A percentile compares a stretch with the other conserved stretches of the same genome.
These are phyloP conservation scores for Tolypocladium album DNA, from an alignment of 2,329 filamentous ascomycete species.

Conservation along the genomic window DNA sequence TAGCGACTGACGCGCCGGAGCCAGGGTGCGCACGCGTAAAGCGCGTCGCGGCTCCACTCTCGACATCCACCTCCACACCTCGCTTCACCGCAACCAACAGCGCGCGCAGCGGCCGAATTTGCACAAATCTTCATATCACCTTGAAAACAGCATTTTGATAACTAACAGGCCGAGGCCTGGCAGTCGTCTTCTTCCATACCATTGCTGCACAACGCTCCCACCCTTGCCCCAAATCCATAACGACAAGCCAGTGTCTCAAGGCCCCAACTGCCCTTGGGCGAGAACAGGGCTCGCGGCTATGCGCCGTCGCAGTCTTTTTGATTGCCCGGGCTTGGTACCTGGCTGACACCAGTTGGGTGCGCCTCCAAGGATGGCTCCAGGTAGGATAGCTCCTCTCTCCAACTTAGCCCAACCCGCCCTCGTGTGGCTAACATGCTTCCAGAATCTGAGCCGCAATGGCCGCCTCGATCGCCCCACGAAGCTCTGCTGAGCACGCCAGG, in stretches of 20 bases:
- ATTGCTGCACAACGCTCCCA: background rate
- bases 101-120: background rate
- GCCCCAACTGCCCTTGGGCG: constrained; percentile 1
- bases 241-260: background rate
- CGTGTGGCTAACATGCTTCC: constrained; percentile 4
- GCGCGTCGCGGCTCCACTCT: constrained; percentile 3
- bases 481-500: constrained; percentile 59
- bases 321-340: constrained; percentile 1
- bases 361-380: constrained; percentile 7
- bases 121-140: background rate
- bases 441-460: constrained; percentile 47
- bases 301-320: constrained; percentile 1
- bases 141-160: background rate
- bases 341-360: background rate
- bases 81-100: background rate
- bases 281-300: constrained; percentile 5
- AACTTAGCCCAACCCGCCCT: background rate
- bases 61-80: background rate
- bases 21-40: constrained; percentile 4
- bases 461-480: constrained; percentile 55
- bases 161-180: background rate
- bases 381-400: background rate
- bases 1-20: background rate
- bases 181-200: background rate
- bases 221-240: background rate